These are phyloP conservation scores for Aspergillus spinulosporus DNA, from an alignment of 2,329 filamentous ascomycete genomes.

Conservation along the genomic window DNA sequence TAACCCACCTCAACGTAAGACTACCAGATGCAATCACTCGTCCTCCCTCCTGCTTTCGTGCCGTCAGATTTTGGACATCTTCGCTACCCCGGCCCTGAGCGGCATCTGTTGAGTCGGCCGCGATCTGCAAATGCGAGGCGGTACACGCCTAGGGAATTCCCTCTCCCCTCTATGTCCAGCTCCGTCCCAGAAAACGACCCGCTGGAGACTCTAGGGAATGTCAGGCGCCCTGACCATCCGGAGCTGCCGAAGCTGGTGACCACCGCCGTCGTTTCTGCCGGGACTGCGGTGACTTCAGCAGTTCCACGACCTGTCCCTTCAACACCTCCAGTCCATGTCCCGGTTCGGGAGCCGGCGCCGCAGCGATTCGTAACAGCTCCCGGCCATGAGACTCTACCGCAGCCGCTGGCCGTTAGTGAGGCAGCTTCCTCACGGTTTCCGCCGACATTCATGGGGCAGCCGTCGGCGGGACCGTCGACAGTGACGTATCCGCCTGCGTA, in stretches of 20 bases:
- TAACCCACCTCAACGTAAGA: not conserved
- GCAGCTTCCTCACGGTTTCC: conserved; percentile 23
- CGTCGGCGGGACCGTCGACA: conserved; percentile 21
- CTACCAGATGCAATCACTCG: conserved; percentile 44
- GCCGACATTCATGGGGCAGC: conserved; percentile 24
- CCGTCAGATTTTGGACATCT: conserved; percentile 39
- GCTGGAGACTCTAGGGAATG: conserved; percentile 39
- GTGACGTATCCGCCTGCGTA: conserved; percentile 29
- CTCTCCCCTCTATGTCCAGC: conserved; percentile 47
- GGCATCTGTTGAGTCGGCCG: conserved; percentile 36
- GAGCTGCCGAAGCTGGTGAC: conserved; percentile 28
- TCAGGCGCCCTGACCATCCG: conserved; percentile 34
- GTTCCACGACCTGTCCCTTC: conserved; percentile 19
- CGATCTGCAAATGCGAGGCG: conserved; percentile 41
- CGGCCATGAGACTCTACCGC: conserved; percentile 21
- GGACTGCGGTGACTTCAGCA: conserved; percentile 11
- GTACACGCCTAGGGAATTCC: conserved; percentile 41
- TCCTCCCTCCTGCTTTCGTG: conserved; percentile 41
- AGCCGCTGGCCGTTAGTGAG: conserved; percentile 23
- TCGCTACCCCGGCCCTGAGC: conserved; percentile 37
- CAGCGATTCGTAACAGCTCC: conserved; percentile 20
- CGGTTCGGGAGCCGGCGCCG: conserved; percentile 18
- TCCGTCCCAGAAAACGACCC: conserved; percentile 41
- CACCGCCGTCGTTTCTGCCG: conserved; percentile 17
- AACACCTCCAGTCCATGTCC: conserved; percentile 18